A percentile compares a stretch with the other conserved stretches of the same genome.
These are phyloP conservation scores for Penicillium diatomitis DNA, from an alignment of 495 filamentous ascomycete genomes.

Conservation along the genomic window DNA sequence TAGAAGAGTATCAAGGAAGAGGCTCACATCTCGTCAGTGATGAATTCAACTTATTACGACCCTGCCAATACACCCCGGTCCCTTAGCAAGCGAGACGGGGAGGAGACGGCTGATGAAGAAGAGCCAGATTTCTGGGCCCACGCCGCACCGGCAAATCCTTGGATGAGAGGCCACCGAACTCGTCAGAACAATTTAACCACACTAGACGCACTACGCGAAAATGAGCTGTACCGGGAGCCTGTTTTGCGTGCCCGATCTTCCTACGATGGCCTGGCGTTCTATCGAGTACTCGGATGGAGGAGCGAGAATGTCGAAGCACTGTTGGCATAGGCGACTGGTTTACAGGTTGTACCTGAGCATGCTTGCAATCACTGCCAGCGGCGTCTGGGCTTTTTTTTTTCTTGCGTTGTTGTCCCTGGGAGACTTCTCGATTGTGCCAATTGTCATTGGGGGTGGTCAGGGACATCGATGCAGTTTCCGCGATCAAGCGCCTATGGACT, in stretches of 20 bases:
- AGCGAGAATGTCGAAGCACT: not conserved
- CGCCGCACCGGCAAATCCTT: not conserved
- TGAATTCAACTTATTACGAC: not conserved
- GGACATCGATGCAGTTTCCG: not conserved
- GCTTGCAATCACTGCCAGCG: not conserved
- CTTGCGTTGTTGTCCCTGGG: not conserved
- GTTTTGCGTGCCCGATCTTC: not conserved
- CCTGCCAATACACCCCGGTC: not conserved
- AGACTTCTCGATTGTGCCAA: not conserved
- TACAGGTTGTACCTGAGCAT: not conserved
- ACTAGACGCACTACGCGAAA: not conserved
- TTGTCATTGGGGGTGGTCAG: not conserved
- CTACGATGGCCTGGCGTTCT: not conserved
- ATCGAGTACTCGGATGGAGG: not conserved
- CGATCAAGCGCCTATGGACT: not conserved
- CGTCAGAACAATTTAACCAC: not conserved
- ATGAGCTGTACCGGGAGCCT: not conserved
- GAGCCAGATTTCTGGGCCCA: not conserved
- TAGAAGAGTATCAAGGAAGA: not conserved
- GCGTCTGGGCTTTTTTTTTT: not conserved
- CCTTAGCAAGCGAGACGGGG: not conserved
- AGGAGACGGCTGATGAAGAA: not conserved
- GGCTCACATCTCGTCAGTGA: not conserved
- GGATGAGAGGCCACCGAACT: not conserved
- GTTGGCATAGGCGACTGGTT: not conserved